These are phyloP conservation scores for Micractinium conductrix DNA, from an alignment of 139 green algal species.

Conservation along the genomic window DNA sequence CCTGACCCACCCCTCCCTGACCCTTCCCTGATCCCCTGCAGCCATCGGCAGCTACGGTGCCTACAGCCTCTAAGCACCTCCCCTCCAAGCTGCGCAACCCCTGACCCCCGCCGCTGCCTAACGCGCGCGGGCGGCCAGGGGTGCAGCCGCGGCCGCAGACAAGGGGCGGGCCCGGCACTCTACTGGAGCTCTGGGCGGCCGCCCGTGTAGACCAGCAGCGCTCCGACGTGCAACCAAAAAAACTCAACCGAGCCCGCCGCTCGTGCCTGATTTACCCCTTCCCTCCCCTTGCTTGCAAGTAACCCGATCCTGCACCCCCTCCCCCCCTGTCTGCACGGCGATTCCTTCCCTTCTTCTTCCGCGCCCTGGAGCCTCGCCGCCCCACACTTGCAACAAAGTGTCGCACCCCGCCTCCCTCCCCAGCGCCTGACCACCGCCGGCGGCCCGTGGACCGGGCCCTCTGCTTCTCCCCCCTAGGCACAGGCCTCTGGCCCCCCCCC, in stretches of 20 bases:
- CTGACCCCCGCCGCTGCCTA: neutral
- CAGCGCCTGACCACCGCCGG: too few relatives aligned
- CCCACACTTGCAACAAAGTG: slow-evolving; percentile 36
- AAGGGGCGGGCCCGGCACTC: too few relatives aligned
- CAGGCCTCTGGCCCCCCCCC: neutral
- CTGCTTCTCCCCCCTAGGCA: neutral
- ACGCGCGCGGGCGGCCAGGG: neutral
- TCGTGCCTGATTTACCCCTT: too few relatives aligned
- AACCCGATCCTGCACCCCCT: slow-evolving; percentile 6
- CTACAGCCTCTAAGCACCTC: neutral
- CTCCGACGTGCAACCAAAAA: neutral
- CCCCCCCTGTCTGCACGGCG: neutral
- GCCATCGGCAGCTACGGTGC: neutral
- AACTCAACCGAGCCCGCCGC: too few relatives aligned
- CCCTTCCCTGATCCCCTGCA: neutral
- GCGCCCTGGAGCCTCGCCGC: neutral
- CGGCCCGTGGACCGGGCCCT: too few relatives aligned
- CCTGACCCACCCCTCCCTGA: neutral
- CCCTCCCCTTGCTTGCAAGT: slow-evolving; percentile 7
- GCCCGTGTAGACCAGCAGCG: neutral
- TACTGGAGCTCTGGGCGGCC: neutral
- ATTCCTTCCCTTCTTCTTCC: neutral
- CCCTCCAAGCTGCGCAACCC: too few relatives aligned
- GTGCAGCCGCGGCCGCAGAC: neutral
- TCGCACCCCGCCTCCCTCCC: neutral